A percentile compares a stretch with the other conserved stretches of the same genome.
phyloP scores from a whole-genome alignment of 1,139 yeast species.

The Nakaseomyces delphensis region DNA sequence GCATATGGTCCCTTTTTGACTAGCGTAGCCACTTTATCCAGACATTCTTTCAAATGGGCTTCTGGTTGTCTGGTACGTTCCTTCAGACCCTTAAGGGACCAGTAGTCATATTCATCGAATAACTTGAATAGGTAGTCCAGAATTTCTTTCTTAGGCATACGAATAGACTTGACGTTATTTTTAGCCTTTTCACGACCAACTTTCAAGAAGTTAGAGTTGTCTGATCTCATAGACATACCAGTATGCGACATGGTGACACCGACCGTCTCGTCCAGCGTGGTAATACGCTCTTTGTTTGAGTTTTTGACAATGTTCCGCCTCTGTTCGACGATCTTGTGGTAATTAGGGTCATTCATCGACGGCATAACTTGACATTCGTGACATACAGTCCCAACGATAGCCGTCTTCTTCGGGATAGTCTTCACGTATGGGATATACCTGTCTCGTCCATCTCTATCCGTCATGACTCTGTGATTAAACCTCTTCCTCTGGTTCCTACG shows the following conservation, averaged over 20 bases:
- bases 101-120: constrained; percentile 91
- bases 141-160: constrained; percentile 89
- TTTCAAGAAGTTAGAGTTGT: constrained; percentile 57
- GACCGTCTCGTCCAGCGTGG: constrained; percentile 71
- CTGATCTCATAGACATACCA: constrained; percentile 68
- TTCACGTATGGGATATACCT: constrained; percentile 62
- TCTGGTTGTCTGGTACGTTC: constrained; percentile 97
- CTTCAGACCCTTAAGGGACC: constrained; percentile 90
- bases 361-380: constrained; percentile 92
- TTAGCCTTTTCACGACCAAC: constrained; percentile 36
- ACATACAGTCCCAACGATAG: constrained; percentile 75
- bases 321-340: constrained; percentile 47
- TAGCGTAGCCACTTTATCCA: constrained; percentile 81
- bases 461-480: constrained; percentile 33
- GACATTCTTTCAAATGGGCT: constrained; percentile 78
- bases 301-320: constrained; percentile 42
- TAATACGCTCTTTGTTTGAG: constrained; percentile 60
- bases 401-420: constrained; percentile 78
- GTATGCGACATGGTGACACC: constrained; percentile 83
- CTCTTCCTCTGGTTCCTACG: constrained; percentile 29
- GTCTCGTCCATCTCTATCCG: constrained; percentile 38
- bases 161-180: constrained; percentile 63
- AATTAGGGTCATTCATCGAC: constrained; percentile 60
- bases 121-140: constrained; percentile 79
- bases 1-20: constrained; percentile 96